Conservation (phyloP, 2,329 filamentous ascomycete genomes). For the Ophiobolus disseminans region DNA sequence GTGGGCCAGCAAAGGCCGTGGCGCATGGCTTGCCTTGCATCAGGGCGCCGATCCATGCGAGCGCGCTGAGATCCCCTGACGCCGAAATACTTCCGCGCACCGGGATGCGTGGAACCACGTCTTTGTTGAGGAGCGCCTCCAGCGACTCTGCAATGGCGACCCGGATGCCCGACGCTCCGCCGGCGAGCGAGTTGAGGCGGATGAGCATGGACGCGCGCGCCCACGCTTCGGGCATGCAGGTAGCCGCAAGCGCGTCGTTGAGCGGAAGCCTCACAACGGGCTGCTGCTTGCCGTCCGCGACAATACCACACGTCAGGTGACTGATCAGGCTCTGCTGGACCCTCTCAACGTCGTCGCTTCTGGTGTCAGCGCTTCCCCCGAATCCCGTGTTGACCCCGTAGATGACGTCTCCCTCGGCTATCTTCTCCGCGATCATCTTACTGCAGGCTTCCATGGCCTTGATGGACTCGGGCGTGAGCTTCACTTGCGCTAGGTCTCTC, state of each 20-base stretch:
- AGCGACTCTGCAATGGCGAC: conserved; percentile 57
- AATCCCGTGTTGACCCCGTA: neutral
- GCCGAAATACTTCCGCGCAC: conserved; percentile 62
- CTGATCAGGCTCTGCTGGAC: conserved; percentile 15
- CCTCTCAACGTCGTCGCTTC: conserved; percentile 7
- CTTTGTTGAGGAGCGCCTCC: conserved; percentile 43
- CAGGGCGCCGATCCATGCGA: conserved; percentile 61
- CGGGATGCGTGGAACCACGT: conserved; percentile 60
- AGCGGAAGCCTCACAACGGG: conserved; percentile 16
- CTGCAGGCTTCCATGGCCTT: neutral
- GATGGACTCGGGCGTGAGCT: neutral
- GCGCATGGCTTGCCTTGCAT: conserved; percentile 57
- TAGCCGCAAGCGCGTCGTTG: conserved; percentile 16
- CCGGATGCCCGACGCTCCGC: conserved; percentile 64
- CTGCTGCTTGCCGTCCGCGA: conserved; percentile 14
- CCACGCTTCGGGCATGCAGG: conserved; percentile 50
- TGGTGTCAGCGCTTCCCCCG: conserved; percentile 7
- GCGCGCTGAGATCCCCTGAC: conserved; percentile 63
- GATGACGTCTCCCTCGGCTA: neutral
- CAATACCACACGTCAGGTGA: conserved; percentile 14
- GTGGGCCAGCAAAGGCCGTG: conserved; percentile 43
- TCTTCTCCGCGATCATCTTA: neutral
- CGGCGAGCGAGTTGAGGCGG: conserved; percentile 63
- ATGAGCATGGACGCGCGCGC: conserved; percentile 64
- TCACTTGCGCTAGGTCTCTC: neutral